These are phyloP conservation scores for Epithele typhae DNA, from an alignment of 768 basidiomycete species.

Conservation along the genomic window DNA sequence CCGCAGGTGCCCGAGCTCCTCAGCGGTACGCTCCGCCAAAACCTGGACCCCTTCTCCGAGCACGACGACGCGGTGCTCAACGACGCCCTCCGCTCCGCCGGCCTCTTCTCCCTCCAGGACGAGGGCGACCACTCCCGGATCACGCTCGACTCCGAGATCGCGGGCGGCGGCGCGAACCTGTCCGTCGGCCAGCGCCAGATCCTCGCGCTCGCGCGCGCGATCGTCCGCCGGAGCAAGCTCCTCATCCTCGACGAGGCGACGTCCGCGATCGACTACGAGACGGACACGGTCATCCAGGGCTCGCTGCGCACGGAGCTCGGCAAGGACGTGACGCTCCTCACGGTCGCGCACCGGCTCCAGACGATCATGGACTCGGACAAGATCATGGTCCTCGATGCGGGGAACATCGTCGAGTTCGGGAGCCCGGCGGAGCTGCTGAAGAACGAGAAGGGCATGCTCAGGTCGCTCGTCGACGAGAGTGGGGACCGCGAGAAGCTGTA, in stretches of 20 bases:
- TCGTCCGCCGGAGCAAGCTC: slow-evolving; percentile 50
- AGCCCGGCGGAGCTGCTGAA: slow-evolving; percentile 44
- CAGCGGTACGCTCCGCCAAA: slow-evolving; percentile 50
- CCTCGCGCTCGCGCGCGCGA: slow-evolving; percentile 53
- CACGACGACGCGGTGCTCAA: slow-evolving; percentile 50
- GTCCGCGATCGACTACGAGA: slow-evolving; percentile 49
- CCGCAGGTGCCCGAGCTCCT: slow-evolving; percentile 50
- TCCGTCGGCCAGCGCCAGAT: slow-evolving; percentile 57
- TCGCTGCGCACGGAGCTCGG: slow-evolving; percentile 44
- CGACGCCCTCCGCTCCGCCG: slow-evolving; percentile 43
- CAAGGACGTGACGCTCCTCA: slow-evolving; percentile 44
- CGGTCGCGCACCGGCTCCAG: slow-evolving; percentile 53
- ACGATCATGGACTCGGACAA: slow-evolving; percentile 59
- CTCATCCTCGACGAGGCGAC: slow-evolving; percentile 56
- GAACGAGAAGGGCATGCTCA: slow-evolving; percentile 44
- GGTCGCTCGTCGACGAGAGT: slow-evolving; percentile 53
- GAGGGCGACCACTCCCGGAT: slow-evolving; percentile 28
- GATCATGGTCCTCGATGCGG: slow-evolving; percentile 44
- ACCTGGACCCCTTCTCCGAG: slow-evolving; percentile 54
- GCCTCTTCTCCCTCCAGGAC: slow-evolving; percentile 38
- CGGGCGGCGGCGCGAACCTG: slow-evolving; percentile 41
- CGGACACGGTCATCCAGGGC: slow-evolving; percentile 50
- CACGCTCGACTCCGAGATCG: slow-evolving; percentile 39
- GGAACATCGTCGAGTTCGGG: slow-evolving; percentile 47
- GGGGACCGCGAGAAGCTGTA: slow-evolving; percentile 45